Conservation (phyloP, 2,329 filamentous ascomycete species). For the Escovopsis sp. region DNA sequence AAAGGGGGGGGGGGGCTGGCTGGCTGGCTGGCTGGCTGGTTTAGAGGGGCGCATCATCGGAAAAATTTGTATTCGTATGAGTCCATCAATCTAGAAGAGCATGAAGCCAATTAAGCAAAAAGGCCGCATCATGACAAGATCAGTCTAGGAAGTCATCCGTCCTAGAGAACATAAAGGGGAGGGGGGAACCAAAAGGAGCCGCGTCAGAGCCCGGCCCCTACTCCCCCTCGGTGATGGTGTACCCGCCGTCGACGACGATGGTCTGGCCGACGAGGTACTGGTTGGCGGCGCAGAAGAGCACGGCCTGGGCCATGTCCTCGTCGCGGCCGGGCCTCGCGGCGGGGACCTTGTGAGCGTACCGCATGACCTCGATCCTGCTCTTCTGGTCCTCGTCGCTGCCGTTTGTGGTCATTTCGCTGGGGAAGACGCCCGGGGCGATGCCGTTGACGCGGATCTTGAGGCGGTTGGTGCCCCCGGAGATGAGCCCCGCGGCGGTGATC, state of each 20-base stretch:
- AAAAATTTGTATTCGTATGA: no score
- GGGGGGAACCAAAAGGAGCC: no score
- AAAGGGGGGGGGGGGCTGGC: no score
- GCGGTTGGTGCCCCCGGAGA: not conserved
- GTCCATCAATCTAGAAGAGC: no score
- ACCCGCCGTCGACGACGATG: conserved; percentile 29
- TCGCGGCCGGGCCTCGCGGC: conserved; percentile 53
- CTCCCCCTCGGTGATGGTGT: conserved; percentile 24
- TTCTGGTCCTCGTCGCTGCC: conserved; percentile 37
- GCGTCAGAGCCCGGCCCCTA: no score
- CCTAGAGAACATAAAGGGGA: no score
- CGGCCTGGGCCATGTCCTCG: conserved; percentile 54
- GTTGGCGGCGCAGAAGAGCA: conserved; percentile 37
- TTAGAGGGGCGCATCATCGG: no score
- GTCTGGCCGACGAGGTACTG: conserved; percentile 31
- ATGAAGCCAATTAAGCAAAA: no score
- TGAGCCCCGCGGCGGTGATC: conserved; percentile 33
- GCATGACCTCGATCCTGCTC: conserved; percentile 40
- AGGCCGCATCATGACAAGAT: no score
- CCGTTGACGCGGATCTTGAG: conserved; percentile 55
- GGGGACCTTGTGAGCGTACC: conserved; percentile 43
- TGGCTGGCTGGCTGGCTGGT: no score
- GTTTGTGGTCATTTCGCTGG: conserved; percentile 55
- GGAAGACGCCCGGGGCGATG: conserved; percentile 57
- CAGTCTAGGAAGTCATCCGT: no score